Evolutionary conservation across 192 early-diverging fungal genomes (phyloP), one percentile per base, ranked within the genome.

Genomic region (Oehlia diaphana): DNA sequence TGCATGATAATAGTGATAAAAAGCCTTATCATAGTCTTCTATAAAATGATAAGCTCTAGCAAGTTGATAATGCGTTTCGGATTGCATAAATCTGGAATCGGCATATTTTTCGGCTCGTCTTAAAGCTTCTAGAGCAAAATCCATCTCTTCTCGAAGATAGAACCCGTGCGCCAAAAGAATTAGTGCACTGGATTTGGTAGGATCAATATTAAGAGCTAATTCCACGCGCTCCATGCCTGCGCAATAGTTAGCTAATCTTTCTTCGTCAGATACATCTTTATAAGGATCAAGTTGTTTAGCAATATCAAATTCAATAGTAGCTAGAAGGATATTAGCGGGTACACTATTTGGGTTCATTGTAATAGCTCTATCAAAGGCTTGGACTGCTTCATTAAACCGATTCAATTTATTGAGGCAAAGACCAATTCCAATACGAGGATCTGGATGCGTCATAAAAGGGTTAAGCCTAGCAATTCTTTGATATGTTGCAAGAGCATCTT

Each of bases 341-440:
- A 88, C 84, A 42, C 95, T 94, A 9, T 84, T 75, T 21, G 90
- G 86, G 79, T 96, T 89, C 85, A 94, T 71, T 75, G 90, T 88
- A 44, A 93, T 72, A 12, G 91, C 92, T 12, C 94, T 86, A 64
- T 88, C 79, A 81, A 97, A 93, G 2, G 95, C 93, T 4, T 72
- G 66, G n/a, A 89, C 85, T 13, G 97, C 95, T 63, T 93, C 85
- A 16, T 83, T 86, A 26, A 78, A 31, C 87, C 94, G 92, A 2
- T 89, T 88, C 7, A 97, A 86, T 63, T 90, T 90, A 76, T 92
- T 86, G 83, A 91, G 94, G 82, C 97, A 98, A 72, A 96, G 86
- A 16, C 95, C 96, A 79, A 98, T 96, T 26, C 94, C 91, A 31
- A 96, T 84, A 35, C 97, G 91, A 53, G 91, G 87, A 82, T 96